Base-by-base conservation (phyloP, 2,329 filamentous ascomycete genomes). In the Pleurostoma richardsiae region DNA sequence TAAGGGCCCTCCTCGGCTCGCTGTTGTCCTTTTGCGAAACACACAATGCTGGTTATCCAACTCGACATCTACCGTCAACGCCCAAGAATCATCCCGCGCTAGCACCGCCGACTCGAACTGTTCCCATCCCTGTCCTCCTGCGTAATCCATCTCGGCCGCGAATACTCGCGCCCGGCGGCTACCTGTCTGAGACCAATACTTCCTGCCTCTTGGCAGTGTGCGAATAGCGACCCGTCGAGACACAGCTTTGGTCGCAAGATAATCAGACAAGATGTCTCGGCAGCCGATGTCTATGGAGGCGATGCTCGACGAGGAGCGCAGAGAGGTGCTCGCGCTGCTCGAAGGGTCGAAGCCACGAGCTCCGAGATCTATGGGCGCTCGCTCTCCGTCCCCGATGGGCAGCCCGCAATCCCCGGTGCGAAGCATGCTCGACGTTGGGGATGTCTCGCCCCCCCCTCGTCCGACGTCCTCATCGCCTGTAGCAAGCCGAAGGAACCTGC, bases 261-360 rank as follows among this genome's bases (percentile, higher is more conserved):
- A 36, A n/a, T 36, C 33, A 36, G 33, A 8, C 11, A 41, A n/a
- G 27, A 44, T 42, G 45, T 45, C 40, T 48, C 43, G 47, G 39
- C 48, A 68, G 43, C 70, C 72, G 26, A 89, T 89, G 84, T 90
- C 86, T 59, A 80, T 91, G 59, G 87, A 90, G 68, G 80, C 85
- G 42, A 80, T 84, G 54, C 74, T 90, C 52, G 87, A 90, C 61
- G 84, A 90, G 71, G 88, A 92, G 72, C 79, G 86, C 51, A 74
- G 76, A 52, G 86, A 89, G 67, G 83, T 90, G 38, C 72, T 90
- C 54, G 82, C 82, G 42, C 70, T 89, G 51, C 72, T 90, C 39
- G 83, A 86, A 62, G 76, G 75, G 40, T 52, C 57, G 56, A 44
- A 61, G 52, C 61, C 46, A 52, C 59, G 50, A 58, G 56, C 54